Base-by-base conservation (phyloP, 306 rosid species). In the Rosa persica region DNA sequence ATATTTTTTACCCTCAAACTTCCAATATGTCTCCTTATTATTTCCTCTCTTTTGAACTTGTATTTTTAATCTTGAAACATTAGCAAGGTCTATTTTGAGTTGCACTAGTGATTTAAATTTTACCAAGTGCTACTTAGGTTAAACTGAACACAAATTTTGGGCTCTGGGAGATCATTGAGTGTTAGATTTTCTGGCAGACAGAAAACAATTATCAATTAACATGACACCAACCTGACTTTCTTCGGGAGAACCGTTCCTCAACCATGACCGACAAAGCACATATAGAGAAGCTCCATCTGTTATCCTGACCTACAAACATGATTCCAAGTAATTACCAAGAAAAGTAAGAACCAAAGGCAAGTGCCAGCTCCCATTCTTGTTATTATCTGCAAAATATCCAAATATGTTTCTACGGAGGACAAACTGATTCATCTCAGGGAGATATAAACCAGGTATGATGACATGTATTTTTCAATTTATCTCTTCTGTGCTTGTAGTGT, bases 211-310 rank as follows among this genome's bases (percentile, higher is more conserved):
- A 23, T 20, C 27, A 62, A 25, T 22, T 9, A 48, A 64, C 22
- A 54, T 19, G 27, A 86, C 8, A 67, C 91, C 73, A 39, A 93
- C 98, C 97, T 90, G 92, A 71, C 52, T 81, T 81, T 89, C 92
- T 78, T 92, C 98, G 58, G 77, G 69, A 76, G 77, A 47, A 74
- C 96, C 93, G 81, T 94, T 92, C 82, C 85, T 88, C 87, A 92
- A 68, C 98, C 98, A 94, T 40, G 98, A 94, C 69, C 94, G 87
- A 80, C 97, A 92, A 67, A 90, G 94, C 19, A 90, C 90, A 84
- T 92, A 94, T 27, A 94, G 86, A 72, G 98, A 89, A 81, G 91
- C 93, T 75, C 89, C 90, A 69, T 92, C 94, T 40, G 83, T 88
- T 76, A 94, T 73, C 84, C 87, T 86, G 60, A 94, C 97, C 98